These are phyloP conservation scores for Telfairia occidentalis DNA, from an alignment of 331 rosid species.

Conservation along the genomic window DNA sequence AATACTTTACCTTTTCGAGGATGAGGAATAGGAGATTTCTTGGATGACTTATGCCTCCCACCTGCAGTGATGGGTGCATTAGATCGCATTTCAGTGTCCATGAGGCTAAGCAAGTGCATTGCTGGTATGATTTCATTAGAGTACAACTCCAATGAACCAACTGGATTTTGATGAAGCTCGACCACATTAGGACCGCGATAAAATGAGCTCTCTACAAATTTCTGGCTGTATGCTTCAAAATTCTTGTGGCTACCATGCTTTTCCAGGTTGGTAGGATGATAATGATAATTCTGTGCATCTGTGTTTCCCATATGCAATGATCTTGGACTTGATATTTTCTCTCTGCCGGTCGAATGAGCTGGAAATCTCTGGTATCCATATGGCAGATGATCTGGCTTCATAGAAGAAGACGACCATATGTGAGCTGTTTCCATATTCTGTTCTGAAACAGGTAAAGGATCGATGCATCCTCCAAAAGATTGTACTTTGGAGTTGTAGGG, in stretches of 20 bases:
- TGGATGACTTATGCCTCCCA: conserved; percentile 35
- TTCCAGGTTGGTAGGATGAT: conserved; percentile 22
- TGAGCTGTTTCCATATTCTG: conserved; percentile 48
- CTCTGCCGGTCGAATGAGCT: conserved; percentile 39
- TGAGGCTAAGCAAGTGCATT: conserved; percentile 98
- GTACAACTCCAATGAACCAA: conserved; percentile 63
- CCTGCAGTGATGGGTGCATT: conserved; percentile 42
- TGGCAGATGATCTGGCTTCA: conserved; percentile 30
- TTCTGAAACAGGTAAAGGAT: conserved; percentile 36
- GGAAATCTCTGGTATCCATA: conserved; percentile 33
- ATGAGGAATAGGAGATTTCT: conserved; percentile 41
- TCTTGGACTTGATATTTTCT: conserved; percentile 19
- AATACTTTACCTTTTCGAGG: conserved; percentile 39
- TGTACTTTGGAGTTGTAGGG: conserved; percentile 34
- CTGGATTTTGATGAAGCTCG: conserved; percentile 40
- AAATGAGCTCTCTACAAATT: conserved; percentile 42
- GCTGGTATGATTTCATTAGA: conserved; percentile 89
- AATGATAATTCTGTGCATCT: conserved; percentile 34
- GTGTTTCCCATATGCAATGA: conserved; percentile 37
- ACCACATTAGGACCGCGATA: conserved; percentile 37
- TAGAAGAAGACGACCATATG: conserved; percentile 52
- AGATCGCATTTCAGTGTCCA: conserved; percentile 79
- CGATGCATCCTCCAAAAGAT: conserved; percentile 43
- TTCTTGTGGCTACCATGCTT: conserved; percentile 3
- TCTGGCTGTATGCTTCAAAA: conserved; percentile 41